Base-by-base conservation (phyloP, 768 basidiomycete genomes). In the Cystofilobasidium ferigula region DNA sequence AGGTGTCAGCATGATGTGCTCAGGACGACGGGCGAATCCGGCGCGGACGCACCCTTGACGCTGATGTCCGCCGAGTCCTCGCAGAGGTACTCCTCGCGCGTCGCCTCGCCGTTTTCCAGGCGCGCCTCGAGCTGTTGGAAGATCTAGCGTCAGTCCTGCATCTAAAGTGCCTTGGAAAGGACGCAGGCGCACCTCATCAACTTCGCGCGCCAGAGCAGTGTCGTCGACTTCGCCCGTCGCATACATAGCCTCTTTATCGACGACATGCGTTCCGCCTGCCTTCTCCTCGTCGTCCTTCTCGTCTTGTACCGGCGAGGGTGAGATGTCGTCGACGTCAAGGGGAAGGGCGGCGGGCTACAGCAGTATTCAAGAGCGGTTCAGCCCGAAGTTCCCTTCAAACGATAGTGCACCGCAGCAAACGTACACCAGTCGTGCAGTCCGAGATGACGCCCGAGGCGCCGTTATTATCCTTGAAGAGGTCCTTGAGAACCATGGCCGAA, bases 271-370 rank as follows among this genome's bases (percentile, higher is more conserved):
- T 3, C 36, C 57, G 35, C 71, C 24, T 75, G 91, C 89, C 74
- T 89, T 83, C 32, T 89, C 87, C 36, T 89, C 77, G 58, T 87
- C 84, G 30, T 84, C 67, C 61, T 84, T 79, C 32, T 86, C 88
- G 16, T 86, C 77, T 70, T 93, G 89, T 59, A 90, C 78, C 4
- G 90, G 81, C 3, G 91, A 88, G 57, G 89, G 75, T 2, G 84
- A 10, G 47, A 24, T 48, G 10, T 3, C 47, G 8, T n/a, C 47
- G 47, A n/a, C 47, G 10, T n/a, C 4, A 20, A n/a, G 22, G 4
- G 24, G 3, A 5, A n/a, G 47, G 24, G 47, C 22, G 6, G 47
- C 47, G 14, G 10, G 47, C 47, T 48, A n/a, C 47, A 14, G 24
- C 10, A 48, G 47, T 4, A 20, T n/a, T 20, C 10, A 48, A 5